Evolutionary conservation across 768 basidiomycete species (phyloP).

Genomic region (Suillus variegatus): DNA sequence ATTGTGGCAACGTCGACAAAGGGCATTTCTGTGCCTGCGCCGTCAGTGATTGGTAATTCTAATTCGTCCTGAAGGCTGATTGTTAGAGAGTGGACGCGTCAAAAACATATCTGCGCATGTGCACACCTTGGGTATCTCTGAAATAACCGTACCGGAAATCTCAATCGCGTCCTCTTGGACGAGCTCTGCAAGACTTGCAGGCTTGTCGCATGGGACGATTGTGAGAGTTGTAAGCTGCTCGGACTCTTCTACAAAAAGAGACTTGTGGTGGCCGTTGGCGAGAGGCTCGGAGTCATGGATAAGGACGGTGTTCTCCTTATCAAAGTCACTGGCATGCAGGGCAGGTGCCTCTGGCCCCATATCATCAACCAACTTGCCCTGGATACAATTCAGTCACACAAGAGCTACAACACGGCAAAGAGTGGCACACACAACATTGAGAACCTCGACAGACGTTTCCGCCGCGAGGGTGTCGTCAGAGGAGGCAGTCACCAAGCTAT

Average conservation of each 20-base stretch:
- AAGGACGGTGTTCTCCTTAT: conserved; percentile 5
- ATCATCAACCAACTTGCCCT: conserved; percentile 5
- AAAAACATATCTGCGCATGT: conserved; percentile 1
- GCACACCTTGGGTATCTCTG: conserved; percentile 5
- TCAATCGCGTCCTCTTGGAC: conserved; percentile 8
- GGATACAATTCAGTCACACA: not conserved
- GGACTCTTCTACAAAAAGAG: not conserved
- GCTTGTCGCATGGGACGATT: not conserved
- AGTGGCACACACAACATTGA: not conserved
- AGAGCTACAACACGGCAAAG: not conserved
- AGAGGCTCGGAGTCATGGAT: not conserved
- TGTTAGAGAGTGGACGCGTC: conserved; percentile 7
- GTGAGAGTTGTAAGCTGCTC: not conserved
- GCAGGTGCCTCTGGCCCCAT: not conserved
- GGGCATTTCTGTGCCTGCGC: not conserved
- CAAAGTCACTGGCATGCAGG: not conserved
- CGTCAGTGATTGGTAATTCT: not conserved
- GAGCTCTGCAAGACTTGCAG: not conserved
- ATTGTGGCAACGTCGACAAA: not conserved
- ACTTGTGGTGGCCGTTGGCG: not conserved
- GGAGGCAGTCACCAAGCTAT: not conserved
- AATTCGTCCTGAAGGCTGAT: not conserved
- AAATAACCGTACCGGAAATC: too few species aligned
- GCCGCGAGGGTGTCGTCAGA: not conserved
- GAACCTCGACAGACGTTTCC: not conserved